These are phyloP conservation scores for Alternaria sp. DNA, from an alignment of 2,329 filamentous ascomycete genomes.

Conservation along the genomic window DNA sequence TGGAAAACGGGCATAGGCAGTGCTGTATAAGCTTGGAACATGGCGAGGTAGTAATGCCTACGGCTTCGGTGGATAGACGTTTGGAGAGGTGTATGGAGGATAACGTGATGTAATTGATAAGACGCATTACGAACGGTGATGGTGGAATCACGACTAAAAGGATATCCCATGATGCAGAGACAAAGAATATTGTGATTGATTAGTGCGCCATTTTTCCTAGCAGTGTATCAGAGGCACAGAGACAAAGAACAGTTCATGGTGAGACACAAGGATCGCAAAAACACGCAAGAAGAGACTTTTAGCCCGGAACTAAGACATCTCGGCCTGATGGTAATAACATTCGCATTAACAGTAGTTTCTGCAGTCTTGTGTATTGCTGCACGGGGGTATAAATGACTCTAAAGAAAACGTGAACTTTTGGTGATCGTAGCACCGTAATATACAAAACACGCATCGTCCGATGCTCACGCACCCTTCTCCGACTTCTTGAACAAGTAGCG, in stretches of 20 bases:
- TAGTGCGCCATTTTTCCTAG: accelerated
- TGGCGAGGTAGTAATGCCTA: accelerated
- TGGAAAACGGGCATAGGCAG: accelerated
- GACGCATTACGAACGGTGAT: too few species aligned
- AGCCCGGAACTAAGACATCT: background rate
- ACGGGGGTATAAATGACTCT: background rate
- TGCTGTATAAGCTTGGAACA: background rate
- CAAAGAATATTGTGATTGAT: background rate
- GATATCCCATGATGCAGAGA: background rate
- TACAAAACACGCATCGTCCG: background rate
- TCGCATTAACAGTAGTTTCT: background rate
- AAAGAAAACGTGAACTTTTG: background rate
- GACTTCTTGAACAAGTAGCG: slow-evolving; percentile 33
- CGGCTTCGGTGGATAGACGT: background rate
- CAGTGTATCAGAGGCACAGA: accelerated
- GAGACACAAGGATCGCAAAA: background rate
- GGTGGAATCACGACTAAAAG: too few species aligned
- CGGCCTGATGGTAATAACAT: background rate
- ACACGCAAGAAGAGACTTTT: background rate
- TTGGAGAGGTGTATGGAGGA: too few species aligned
- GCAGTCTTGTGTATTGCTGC: background rate
- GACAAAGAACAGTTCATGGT: background rate
- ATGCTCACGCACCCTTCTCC: background rate
- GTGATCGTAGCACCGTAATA: background rate
- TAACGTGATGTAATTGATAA: too few species aligned